These are phyloP conservation scores for Kluyveromyces sp. DNA, from an alignment of 1,139 yeast species.

Conservation along the genomic window DNA sequence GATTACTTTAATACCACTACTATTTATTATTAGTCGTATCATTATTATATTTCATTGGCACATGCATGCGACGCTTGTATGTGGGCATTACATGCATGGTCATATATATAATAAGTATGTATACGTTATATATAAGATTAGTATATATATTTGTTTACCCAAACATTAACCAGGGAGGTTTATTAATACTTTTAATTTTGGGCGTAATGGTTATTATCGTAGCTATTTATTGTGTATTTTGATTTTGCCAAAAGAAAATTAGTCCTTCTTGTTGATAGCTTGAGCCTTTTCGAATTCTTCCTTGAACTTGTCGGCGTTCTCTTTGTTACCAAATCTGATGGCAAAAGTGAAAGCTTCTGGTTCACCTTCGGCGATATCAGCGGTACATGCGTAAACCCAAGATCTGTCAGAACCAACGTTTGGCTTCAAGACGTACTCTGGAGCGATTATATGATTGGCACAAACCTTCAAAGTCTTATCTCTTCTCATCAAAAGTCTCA, in stretches of 20 bases:
- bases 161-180: too few relatives aligned
- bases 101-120: too few relatives aligned
- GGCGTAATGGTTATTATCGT: too few relatives aligned
- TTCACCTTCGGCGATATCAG: constrained; percentile 91
- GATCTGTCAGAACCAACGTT: constrained; percentile 97
- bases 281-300: constrained; percentile 83
- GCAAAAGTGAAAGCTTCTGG: constrained; percentile 97
- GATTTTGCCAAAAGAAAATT: neutral
- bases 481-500: constrained; percentile 94
- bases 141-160: too few relatives aligned
- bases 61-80: too few relatives aligned
- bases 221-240: too few relatives aligned
- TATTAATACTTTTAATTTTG: too few relatives aligned
- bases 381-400: constrained; percentile 94
- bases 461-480: constrained; percentile 97
- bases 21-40: too few relatives aligned
- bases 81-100: too few relatives aligned
- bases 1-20: too few relatives aligned
- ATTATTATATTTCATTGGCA: too few relatives aligned
- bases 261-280: constrained; percentile 43
- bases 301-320: constrained; percentile 93
- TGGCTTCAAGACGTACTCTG: constrained; percentile 81
- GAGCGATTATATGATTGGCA: constrained; percentile 87
- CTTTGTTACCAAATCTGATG: constrained; percentile 93
- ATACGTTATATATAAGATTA: too few relatives aligned